These are phyloP conservation scores for Aspergillus brasiliensis DNA, from an alignment of 2,329 filamentous ascomycete genomes.

Conservation along the genomic window DNA sequence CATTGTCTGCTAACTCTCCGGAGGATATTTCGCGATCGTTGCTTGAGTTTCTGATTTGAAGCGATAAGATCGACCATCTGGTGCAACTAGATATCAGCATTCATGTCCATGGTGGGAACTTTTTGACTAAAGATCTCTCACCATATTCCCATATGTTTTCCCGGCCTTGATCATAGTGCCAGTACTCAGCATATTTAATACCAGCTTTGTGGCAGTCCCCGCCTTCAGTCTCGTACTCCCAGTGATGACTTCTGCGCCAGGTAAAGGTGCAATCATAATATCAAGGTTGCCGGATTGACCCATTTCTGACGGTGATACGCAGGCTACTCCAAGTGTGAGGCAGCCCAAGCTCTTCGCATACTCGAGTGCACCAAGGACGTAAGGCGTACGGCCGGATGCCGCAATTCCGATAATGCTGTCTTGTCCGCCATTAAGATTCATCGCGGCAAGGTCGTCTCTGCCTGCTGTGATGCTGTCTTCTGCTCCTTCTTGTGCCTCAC, in stretches of 20 bases:
- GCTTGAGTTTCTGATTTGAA: too few species aligned
- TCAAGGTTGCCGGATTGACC: slow-evolving; percentile 26
- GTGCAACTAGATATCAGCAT: too few species aligned
- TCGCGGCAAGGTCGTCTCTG: slow-evolving; percentile 31
- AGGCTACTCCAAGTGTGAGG: slow-evolving; percentile 44
- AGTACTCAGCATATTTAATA: too few species aligned
- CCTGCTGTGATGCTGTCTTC: slow-evolving; percentile 42
- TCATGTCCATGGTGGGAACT: too few species aligned
- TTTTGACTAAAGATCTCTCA: too few species aligned
- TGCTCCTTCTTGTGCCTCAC: background rate
- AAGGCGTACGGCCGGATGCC: slow-evolving; percentile 48
- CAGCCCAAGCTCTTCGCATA: slow-evolving; percentile 41
- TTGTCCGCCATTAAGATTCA: slow-evolving; percentile 35
- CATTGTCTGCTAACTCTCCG: too few species aligned
- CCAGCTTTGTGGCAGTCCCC: too few species aligned
- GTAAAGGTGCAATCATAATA: too few species aligned
- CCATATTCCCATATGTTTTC: too few species aligned
- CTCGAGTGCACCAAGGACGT: slow-evolving; percentile 42
- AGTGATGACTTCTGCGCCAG: slow-evolving; percentile 32
- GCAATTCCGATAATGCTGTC: slow-evolving; percentile 46
- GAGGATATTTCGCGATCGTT: too few species aligned
- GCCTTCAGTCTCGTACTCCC: background rate
- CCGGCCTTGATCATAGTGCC: too few species aligned
- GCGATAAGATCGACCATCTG: too few species aligned
- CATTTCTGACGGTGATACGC: slow-evolving; percentile 40